phyloP scores from a whole-genome alignment of 306 rosid genomes.

The Fagus crenata region DNA sequence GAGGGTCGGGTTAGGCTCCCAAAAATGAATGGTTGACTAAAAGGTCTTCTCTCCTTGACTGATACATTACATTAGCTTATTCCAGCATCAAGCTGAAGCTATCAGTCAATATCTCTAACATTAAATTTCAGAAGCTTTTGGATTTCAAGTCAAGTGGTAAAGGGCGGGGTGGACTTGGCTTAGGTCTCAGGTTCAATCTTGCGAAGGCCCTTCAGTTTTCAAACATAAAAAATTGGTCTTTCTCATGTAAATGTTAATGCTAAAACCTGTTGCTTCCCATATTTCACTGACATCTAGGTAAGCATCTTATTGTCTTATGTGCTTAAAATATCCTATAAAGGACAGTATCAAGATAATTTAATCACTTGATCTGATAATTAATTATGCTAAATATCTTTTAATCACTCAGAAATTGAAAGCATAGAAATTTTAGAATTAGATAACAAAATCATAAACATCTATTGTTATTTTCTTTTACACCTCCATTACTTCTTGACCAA shows the following conservation, averaged over 20 bases:
- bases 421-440: neutral
- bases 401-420: neutral
- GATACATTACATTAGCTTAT: neutral
- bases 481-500: neutral
- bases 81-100: neutral
- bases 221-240: neutral
- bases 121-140: neutral
- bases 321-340: neutral
- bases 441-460: neutral
- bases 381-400: neutral
- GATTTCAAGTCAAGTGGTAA: neutral
- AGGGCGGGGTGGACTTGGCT: neutral
- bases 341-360: neutral
- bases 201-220: neutral
- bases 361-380: neutral
- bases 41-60: neutral
- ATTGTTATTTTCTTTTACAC: neutral
- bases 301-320: neutral
- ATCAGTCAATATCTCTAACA: neutral
- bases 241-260: neutral
- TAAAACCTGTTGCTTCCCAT: neutral
- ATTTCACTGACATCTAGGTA: neutral
- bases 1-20: neutral
- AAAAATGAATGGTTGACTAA: neutral
- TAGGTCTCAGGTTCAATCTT: neutral